Percentiles rank a stretch among this genome's conserved stretches.
phyloP scores from a whole-genome alignment of 148 eudicot species.

The Amaranthus cruentus region DNA sequence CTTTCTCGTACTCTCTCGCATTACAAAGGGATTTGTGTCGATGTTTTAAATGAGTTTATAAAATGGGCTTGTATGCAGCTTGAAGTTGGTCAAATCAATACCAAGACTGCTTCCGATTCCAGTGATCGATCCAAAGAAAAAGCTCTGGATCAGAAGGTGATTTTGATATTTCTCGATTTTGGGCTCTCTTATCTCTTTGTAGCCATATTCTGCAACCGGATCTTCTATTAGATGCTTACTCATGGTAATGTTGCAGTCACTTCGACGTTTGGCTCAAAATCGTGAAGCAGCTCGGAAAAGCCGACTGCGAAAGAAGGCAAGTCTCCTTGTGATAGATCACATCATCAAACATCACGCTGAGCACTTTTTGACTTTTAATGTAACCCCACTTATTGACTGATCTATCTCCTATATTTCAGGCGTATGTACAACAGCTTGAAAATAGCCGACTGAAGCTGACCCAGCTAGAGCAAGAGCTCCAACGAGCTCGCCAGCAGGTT shows the following conservation, averaged over 20 bases:
- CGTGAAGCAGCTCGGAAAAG: slow-evolving; percentile 99
- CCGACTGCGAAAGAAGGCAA: slow-evolving; percentile 78
- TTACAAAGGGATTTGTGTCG: neutral
- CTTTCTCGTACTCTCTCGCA: neutral
- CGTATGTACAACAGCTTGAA: slow-evolving; percentile 67
- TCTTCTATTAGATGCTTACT: neutral
- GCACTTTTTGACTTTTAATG: neutral
- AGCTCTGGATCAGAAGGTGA: slow-evolving; percentile 75
- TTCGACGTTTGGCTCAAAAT: slow-evolving; percentile 92
- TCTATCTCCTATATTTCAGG: slow-evolving; percentile 34
- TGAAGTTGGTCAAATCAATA: slow-evolving; percentile 54
- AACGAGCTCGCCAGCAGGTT: slow-evolving; percentile 47
- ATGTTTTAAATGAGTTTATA: neutral
- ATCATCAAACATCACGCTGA: neutral
- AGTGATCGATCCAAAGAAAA: slow-evolving; percentile 90
- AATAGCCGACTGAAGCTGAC: slow-evolving; percentile 41
- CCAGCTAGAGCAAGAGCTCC: slow-evolving; percentile 44
- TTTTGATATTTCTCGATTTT: neutral
- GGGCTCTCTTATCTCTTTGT: neutral
- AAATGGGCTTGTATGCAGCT: slow-evolving; percentile 36
- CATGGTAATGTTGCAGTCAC: slow-evolving; percentile 44
- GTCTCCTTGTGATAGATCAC: slow-evolving; percentile 8
- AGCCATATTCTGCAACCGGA: neutral
- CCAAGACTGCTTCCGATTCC: slow-evolving; percentile 62
- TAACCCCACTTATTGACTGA: neutral